phyloP scores from a whole-genome alignment of 768 basidiomycete species.

The Termitomyces sp. region DNA sequence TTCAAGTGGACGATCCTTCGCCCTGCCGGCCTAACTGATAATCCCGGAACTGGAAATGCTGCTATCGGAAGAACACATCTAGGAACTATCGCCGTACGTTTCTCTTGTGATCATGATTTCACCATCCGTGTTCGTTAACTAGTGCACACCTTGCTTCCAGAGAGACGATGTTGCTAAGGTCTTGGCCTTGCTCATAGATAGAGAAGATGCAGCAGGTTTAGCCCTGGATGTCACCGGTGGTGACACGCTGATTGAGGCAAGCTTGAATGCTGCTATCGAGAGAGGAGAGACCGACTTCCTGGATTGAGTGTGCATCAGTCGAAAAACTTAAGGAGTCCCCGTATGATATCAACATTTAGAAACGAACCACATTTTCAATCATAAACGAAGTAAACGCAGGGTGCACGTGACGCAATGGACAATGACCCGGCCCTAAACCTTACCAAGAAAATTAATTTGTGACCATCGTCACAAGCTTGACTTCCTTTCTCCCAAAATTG shows the following conservation, averaged over 20 bases:
- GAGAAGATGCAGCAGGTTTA: slow-evolving; percentile 50
- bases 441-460: not conserved
- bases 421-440: slow-evolving; percentile 8
- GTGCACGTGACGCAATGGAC: no score
- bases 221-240: slow-evolving; percentile 60
- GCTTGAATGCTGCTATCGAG: slow-evolving; percentile 44
- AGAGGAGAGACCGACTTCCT: slow-evolving; percentile 41
- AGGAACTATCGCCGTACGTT: slow-evolving; percentile 41
- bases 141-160: not conserved
- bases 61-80: slow-evolving; percentile 50
- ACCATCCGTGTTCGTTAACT: not conserved
- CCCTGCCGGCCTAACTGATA: slow-evolving; percentile 52
- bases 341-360: not conserved
- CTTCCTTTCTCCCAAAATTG: not conserved
- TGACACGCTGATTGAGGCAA: slow-evolving; percentile 37
- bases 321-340: not conserved
- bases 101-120: not conserved
- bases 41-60: slow-evolving; percentile 45
- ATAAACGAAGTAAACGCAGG: no score
- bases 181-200: slow-evolving; percentile 41
- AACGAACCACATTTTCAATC: not conserved
- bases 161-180: slow-evolving; percentile 49
- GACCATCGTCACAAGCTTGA: not conserved
- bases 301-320: slow-evolving; percentile 14
- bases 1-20: slow-evolving; percentile 68